phyloP scores from a whole-genome alignment of 1,139 yeast species.

The Wickerhamomyces sp. region DNA sequence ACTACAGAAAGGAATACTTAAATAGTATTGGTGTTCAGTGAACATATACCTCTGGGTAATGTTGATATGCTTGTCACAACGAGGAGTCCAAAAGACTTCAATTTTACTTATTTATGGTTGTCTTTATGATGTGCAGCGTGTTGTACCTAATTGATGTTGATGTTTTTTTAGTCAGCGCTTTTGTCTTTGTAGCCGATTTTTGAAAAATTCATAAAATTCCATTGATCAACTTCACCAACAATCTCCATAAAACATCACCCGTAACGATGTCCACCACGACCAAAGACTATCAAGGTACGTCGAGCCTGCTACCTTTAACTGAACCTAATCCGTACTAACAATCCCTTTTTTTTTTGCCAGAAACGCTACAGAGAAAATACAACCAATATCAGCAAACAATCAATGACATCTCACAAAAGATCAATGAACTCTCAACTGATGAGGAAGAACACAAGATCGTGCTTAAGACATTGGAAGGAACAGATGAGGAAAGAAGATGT shows the following conservation, averaged over 20 bases:
- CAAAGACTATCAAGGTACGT: neutral
- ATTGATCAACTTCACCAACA: no score
- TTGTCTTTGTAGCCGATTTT: no score
- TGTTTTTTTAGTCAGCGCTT: no score
- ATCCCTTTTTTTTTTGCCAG: neutral
- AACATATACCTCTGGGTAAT: neutral
- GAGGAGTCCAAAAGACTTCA: no score
- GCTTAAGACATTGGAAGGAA: slow-evolving; percentile 47
- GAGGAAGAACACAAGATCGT: slow-evolving; percentile 51
- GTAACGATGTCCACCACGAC: neutral
- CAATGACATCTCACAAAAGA: slow-evolving; percentile 51
- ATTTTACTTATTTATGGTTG: no score
- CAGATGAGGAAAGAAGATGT: slow-evolving; percentile 62
- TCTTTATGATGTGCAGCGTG: no score
- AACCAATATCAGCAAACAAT: slow-evolving; percentile 59
- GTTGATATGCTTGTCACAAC: neutral
- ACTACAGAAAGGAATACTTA: slow-evolving; percentile 38
- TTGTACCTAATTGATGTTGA: no score
- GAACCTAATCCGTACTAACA: neutral
- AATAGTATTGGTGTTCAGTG: slow-evolving; percentile 19
- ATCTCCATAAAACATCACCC: no score
- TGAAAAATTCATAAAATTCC: no score
- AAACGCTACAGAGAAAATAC: slow-evolving; percentile 18
- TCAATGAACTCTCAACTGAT: slow-evolving; percentile 46
- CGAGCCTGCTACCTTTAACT: no score